A percentile compares a stretch with the other conserved stretches of the same genome.
These are phyloP conservation scores for Vitis riparia DNA, from an alignment of 164 flowering plant species.

Conservation along the genomic window DNA sequence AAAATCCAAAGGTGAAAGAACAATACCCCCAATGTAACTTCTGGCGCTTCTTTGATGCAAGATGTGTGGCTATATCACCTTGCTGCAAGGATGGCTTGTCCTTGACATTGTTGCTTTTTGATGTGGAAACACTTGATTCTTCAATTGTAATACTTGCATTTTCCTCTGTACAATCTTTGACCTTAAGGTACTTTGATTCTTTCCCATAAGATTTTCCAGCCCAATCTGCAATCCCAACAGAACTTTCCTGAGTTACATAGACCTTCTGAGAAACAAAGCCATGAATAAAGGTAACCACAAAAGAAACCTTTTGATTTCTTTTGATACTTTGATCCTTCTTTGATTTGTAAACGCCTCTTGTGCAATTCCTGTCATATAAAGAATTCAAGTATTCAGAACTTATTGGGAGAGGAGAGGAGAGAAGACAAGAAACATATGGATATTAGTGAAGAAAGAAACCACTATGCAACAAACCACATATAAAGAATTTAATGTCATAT, in stretches of 20 bases:
- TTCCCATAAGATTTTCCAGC: constrained; percentile 15
- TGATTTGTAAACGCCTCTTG: constrained; percentile 49
- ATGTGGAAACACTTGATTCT: constrained; percentile 12
- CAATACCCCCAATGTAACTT: constrained; percentile 66
- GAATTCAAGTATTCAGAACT: neutral
- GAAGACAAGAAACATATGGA: neutral
- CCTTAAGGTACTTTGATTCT: neutral
- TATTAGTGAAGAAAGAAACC: neutral
- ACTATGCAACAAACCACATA: neutral
- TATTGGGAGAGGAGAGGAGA: neutral
- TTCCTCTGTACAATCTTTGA: constrained; percentile 13
- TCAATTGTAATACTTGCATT: constrained; percentile 9
- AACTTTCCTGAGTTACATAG: neutral
- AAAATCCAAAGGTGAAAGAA: neutral
- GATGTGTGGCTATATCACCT: constrained; percentile 18
- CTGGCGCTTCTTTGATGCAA: constrained; percentile 36
- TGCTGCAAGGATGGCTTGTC: constrained; percentile 9
- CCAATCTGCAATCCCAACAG: constrained; percentile 16
- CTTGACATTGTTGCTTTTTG: constrained; percentile 2
- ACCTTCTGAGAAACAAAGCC: neutral
- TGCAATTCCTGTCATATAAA: constrained; percentile 48
- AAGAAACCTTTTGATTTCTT: constrained; percentile 43
- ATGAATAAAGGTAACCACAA: neutral
- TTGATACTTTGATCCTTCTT: constrained; percentile 33
- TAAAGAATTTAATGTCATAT: neutral